phyloP scores from a whole-genome alignment of 2,329 filamentous ascomycete species.

The Ophiocordyceps robertsii region DNA sequence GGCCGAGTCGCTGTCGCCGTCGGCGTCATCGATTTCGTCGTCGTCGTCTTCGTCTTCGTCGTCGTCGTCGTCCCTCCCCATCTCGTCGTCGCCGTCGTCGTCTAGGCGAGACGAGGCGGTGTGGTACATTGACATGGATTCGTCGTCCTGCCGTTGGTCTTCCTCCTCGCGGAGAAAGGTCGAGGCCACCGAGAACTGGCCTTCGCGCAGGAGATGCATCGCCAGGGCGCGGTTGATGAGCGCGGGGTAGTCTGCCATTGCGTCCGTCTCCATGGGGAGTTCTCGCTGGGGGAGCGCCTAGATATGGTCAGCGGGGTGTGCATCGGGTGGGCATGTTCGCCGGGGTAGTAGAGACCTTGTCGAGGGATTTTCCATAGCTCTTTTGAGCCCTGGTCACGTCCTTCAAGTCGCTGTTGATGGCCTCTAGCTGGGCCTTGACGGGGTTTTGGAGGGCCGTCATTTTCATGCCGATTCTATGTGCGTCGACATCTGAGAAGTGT shows the following conservation, averaged over 20 bases:
- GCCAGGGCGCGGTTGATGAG: conserved; percentile 88
- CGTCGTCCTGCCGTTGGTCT: conserved; percentile 15
- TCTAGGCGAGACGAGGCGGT: conserved; percentile 10
- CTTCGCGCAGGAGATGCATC: conserved; percentile 92
- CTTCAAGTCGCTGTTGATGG: conserved; percentile 68
- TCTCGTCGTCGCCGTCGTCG: conserved; percentile 19
- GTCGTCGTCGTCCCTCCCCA: conserved; percentile 13
- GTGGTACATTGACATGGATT: conserved; percentile 5
- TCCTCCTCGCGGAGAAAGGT: conserved; percentile 67
- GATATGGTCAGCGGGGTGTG: conserved; percentile 6
- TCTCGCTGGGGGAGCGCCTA: conserved; percentile 36
- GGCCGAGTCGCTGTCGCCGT: conserved; percentile 12
- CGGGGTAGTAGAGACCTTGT: conserved; percentile 45
- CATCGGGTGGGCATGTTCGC: not conserved
- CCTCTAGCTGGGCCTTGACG: conserved; percentile 67
- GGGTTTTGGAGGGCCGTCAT: conserved; percentile 79
- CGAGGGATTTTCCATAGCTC: conserved; percentile 72
- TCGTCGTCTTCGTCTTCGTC: conserved; percentile 13
- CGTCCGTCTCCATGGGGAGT: conserved; percentile 68
- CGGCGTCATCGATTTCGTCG: conserved; percentile 4
- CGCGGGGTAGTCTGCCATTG: conserved; percentile 57
- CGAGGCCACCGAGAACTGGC: conserved; percentile 77
- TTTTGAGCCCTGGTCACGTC: conserved; percentile 72
- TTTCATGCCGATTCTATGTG: conserved; percentile 53
- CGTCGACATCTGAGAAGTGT: conserved; percentile 16